Percentiles rank a stretch among this genome's conserved stretches.
Evolutionary conservation across 148 eudicot genomes (phyloP).

Genomic region (Camellia lanceoleosa): DNA sequence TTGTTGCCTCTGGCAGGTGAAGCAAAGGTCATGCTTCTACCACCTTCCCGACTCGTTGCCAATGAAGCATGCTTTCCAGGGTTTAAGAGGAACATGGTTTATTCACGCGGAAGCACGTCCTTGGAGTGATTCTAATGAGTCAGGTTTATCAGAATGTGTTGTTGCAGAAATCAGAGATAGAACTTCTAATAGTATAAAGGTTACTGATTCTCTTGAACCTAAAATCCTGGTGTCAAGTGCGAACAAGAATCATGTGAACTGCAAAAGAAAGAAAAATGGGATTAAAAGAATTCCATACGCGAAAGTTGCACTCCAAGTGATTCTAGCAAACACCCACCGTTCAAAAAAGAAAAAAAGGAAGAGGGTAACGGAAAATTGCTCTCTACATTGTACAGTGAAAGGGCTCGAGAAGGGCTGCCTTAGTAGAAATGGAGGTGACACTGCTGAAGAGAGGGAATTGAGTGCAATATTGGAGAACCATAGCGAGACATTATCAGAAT

Average conservation of each 20-base stretch:
- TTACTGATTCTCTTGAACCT: constrained; percentile 11
- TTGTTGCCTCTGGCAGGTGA: constrained; percentile 43
- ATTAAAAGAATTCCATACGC: constrained; percentile 17
- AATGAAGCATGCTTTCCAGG: constrained; percentile 46
- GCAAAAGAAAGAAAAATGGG: constrained; percentile 23
- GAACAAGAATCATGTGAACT: constrained; percentile 10
- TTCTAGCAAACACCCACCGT: not conserved
- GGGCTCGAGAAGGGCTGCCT: constrained; percentile 12
- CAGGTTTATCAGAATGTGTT: constrained; percentile 1
- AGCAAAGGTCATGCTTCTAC: constrained; percentile 42
- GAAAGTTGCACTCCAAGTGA: constrained; percentile 20
- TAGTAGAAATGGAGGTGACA: constrained; percentile 9
- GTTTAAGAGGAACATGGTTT: constrained; percentile 36
- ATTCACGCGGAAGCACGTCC: constrained; percentile 35
- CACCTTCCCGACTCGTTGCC: constrained; percentile 52
- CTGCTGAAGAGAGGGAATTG: not conserved
- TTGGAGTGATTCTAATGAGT: not conserved
- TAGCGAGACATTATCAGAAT: constrained; percentile 39
- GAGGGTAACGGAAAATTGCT: constrained; percentile 8
- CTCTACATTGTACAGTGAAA: not conserved
- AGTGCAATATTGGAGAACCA: constrained; percentile 27
- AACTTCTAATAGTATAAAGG: not conserved
- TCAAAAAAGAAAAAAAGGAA: constrained; percentile 21
- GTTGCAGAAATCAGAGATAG: constrained; percentile 14
- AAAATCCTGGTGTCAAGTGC: not conserved